Evolutionary conservation across 768 basidiomycete species (phyloP).

Genomic region (Sporobolomyces roseus): DNA sequence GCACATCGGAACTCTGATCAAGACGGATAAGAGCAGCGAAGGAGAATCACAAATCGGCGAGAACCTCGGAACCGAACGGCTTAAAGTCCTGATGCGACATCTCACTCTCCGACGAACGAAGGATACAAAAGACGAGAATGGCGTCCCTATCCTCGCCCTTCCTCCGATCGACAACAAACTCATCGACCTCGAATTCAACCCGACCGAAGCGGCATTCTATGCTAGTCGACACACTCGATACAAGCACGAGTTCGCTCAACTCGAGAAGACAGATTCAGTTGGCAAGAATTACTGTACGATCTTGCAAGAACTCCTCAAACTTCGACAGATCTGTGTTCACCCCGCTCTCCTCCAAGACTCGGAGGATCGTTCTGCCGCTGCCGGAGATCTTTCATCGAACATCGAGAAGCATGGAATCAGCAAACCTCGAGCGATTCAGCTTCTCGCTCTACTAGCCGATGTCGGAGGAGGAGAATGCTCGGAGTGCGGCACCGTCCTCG

Average conservation of each 20-base stretch:
- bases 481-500: slow-evolving; percentile 78
- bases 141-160: slow-evolving; percentile 76
- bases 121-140: slow-evolving; percentile 74
- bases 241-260: slow-evolving; percentile 82
- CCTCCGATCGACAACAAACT: slow-evolving; percentile 88
- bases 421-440: slow-evolving; percentile 65
- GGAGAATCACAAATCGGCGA: slow-evolving; percentile 51
- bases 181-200: slow-evolving; percentile 75
- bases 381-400: slow-evolving; percentile 64
- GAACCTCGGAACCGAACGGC: slow-evolving; percentile 78
- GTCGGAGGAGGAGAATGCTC: slow-evolving; percentile 82
- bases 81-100: slow-evolving; percentile 95
- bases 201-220: slow-evolving; percentile 78
- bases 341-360: slow-evolving; percentile 69
- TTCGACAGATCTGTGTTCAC: slow-evolving; percentile 98
- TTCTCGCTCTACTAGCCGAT: slow-evolving; percentile 79
- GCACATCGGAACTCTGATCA: slow-evolving; percentile 85
- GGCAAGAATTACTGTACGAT: slow-evolving; percentile 99
- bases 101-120: slow-evolving; percentile 96
- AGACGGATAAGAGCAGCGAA: slow-evolving; percentile 53
- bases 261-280: slow-evolving; percentile 82
- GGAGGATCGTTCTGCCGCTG: slow-evolving; percentile 53
- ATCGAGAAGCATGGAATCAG: slow-evolving; percentile 78
- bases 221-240: slow-evolving; percentile 82
- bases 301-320: slow-evolving; percentile 87